Base-by-base conservation (phyloP, 352 stramenopile genomes). In the Pythium oligandrum region DNA sequence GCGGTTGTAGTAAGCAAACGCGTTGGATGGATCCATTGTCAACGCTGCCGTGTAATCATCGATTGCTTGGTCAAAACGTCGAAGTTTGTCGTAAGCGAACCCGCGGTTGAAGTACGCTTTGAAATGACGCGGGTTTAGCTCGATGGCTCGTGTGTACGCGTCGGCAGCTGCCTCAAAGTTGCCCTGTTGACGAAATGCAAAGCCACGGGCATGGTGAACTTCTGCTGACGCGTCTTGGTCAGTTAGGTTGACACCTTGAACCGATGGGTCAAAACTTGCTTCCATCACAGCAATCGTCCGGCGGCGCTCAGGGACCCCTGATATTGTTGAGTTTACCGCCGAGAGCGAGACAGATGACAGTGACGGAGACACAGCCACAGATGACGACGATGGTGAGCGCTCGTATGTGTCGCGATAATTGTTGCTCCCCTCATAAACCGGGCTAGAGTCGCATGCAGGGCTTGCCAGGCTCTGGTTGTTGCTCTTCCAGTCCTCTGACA, bases 21-120 rank as follows among this genome's bases (percentile, higher is more conserved):
- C 79, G 58, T 92, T 92, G 3, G 53, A 53, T 6, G 77, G 69
- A n/a, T 93, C 73, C 59, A 95, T 73, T 6, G 42, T 45, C n/a
- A 96, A 54, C 3, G 75, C 78, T 1, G 66, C 72, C 17, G 66
- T 86, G 57, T 93, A 96, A 64, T 96, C 83, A 3, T 60, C 65
- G 48, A 96, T 86, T 6, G 84, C 84, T 1, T 59, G 59, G 48
- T 93, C 76, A 57, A 96, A 93, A 4, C 67, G 63, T 1, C 75
- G 65, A 52, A 95, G 66, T 52, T 93, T 95, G 64, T 96, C 83
- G 49, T 64, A 88, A 3, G 86, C 82, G 52, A 96, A 96, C 1
- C 78, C 88, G 35, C 88, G 83, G 49, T 96, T 96, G 59, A 95
- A 96, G 47, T 78, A 75, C 39, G 86, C 82, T 57, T 95, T 96